A percentile compares a stretch with the other conserved stretches of the same genome.
Evolutionary conservation across 2,329 filamentous ascomycete genomes (phyloP).

Genomic region (Colletotrichum tabaci): DNA sequence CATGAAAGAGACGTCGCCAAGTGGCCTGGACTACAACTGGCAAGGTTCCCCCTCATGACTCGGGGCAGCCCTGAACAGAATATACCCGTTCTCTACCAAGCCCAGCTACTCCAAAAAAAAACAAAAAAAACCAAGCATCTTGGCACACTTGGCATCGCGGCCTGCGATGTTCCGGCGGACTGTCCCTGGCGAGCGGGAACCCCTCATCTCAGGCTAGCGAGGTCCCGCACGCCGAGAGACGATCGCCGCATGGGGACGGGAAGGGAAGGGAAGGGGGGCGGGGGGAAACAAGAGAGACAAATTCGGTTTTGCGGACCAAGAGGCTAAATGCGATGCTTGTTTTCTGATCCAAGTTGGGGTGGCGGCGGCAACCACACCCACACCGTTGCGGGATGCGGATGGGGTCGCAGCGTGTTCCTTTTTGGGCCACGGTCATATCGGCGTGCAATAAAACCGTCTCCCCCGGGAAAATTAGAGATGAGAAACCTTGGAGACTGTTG

Average conservation of each 20-base stretch:
- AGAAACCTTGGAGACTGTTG: background rate
- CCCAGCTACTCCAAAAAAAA: background rate
- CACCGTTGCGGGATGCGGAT: constrained; percentile 2
- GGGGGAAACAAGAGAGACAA: too few species aligned
- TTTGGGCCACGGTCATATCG: background rate
- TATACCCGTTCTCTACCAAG: background rate
- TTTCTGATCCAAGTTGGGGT: constrained; percentile 1
- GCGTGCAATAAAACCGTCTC: background rate
- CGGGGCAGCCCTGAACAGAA: background rate
- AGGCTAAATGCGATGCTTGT: constrained; percentile 28
- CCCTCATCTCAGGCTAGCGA: constrained; percentile 1
- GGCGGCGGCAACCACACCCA: constrained; percentile 20
- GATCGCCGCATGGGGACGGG: constrained; percentile 17
- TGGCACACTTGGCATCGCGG: constrained; percentile 38
- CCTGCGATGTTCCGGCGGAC: constrained; percentile 16
- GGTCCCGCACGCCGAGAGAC: constrained; percentile 13
- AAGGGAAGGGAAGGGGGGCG: too few species aligned
- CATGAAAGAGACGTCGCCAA: background rate
- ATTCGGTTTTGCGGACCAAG: background rate
- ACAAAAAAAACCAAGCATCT: constrained; percentile 32
- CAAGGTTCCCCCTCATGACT: background rate
- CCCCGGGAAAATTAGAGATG: background rate
- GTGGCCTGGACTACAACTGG: background rate
- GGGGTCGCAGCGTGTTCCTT: background rate
- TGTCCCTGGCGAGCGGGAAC: constrained; percentile 6